Conservation (phyloP, 83 land plant genomes). For the Larix sibirica region DNA sequence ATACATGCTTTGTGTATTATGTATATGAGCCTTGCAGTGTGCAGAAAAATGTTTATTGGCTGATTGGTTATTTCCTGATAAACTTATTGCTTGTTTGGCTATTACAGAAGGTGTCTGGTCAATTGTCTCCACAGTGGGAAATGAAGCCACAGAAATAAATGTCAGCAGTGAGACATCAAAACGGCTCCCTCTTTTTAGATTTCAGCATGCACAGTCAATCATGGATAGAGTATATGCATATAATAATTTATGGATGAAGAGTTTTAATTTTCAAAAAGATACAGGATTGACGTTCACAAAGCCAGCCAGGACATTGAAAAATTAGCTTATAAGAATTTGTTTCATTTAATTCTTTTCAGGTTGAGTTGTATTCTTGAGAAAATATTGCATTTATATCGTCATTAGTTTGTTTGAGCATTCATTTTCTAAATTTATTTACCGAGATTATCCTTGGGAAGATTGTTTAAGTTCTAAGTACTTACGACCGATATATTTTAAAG, state of each 20-base stretch:
- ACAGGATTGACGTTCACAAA: background rate
- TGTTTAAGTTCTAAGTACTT: background rate
- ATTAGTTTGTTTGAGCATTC: constrained; percentile 1
- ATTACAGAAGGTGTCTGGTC: background rate
- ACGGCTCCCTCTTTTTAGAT: background rate
- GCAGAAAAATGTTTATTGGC: background rate
- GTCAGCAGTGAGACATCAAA: background rate
- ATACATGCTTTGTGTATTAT: background rate
- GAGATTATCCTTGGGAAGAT: background rate
- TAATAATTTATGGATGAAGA: background rate
- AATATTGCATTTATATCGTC: background rate
- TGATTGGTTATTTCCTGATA: background rate
- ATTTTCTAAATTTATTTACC: background rate
- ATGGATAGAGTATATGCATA: background rate
- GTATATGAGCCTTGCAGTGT: background rate
- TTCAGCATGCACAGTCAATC: background rate
- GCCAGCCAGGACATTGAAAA: constrained; percentile 1
- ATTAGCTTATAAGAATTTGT: background rate
- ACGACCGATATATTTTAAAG: background rate
- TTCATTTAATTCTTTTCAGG: background rate
- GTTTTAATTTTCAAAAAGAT: background rate
- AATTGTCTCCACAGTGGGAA: background rate
- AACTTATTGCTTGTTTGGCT: background rate
- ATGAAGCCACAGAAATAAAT: background rate
- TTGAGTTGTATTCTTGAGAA: background rate